phyloP scores from a whole-genome alignment of 306 rosid genomes.

The Prunus padus region DNA sequence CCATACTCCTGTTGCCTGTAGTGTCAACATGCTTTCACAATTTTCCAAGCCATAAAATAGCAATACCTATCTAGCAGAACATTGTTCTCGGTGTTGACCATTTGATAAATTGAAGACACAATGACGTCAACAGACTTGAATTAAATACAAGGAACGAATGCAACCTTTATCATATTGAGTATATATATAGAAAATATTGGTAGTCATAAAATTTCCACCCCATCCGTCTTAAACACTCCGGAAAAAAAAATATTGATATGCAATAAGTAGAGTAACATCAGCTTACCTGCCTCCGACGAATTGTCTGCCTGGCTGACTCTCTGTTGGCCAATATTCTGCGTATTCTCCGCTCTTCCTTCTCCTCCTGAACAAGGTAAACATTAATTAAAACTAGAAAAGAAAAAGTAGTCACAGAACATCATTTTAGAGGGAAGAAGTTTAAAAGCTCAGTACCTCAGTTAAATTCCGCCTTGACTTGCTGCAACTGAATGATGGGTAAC shows the following conservation, averaged over 20 bases:
- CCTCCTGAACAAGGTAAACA: conserved; percentile 49
- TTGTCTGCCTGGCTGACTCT: conserved; percentile 97
- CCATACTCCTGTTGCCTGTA: neutral
- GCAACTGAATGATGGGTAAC: conserved; percentile 42
- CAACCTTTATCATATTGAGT: neutral
- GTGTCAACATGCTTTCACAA: neutral
- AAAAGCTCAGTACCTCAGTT: conserved; percentile 59
- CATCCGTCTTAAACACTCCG: no score
- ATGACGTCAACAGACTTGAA: neutral
- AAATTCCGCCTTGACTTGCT: conserved; percentile 70
- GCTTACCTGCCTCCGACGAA: conserved; percentile 92
- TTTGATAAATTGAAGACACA: neutral
- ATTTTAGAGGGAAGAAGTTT: conserved; percentile 8
- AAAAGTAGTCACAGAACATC: conserved; percentile 1
- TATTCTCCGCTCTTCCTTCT: conserved; percentile 82
- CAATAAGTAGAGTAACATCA: conserved; percentile 6
- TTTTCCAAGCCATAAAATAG: neutral
- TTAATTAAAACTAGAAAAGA: neutral
- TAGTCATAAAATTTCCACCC: neutral
- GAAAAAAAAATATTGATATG: neutral
- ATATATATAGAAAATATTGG: neutral
- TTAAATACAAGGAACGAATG: neutral
- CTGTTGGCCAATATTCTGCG: conserved; percentile 90
- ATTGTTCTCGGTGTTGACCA: neutral
- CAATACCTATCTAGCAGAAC: neutral